Evolutionary conservation across 805 yeast genomes (phyloP), one percentile per base, ranked within the genome.

Genomic region (Kluyveromyces lactis): DNA sequence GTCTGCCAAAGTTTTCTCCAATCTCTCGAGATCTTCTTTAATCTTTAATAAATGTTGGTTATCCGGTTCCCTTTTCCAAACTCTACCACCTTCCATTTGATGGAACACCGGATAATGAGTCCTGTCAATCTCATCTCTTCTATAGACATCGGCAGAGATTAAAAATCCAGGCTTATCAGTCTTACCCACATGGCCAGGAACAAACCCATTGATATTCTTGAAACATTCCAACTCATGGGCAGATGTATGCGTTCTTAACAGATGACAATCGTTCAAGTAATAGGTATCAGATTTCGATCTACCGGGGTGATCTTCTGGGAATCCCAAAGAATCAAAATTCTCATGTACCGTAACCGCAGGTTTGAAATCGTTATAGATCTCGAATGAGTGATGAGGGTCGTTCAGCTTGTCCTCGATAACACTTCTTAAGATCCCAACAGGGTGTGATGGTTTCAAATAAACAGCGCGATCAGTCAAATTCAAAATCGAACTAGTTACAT

Each of bases 61-160:
- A 4, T 38, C 23, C 2, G 52, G 49, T 18, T 46, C 49, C 39
- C 81, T 66, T 6, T 74, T 65, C 97, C 97, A 92, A 2, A 81
- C 60, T 43, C 92, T 68, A 2, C 95, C 97, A 34, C 97, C 98
- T 63, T 92, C 98, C 86, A 92, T 77, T 62, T 92, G 98, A 55
- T 92, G 97, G 64, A 92, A 92, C 0, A 84, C 97, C 1, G 98
- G 97, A 57, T 92, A 92, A 60, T 92, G 98, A 0, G 97, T 87
- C 48, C 85, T 72, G 61, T 92, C 98, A 41, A 92, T 86, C 53
- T 90, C 95, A 62, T 92, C 98, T 52, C 95, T 73, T 53, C 98
- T 73, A 56, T 89, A 92, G 8, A 92, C 98, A 60, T 92, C 98
- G 1, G 97, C 98, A 10, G 95, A 74, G 34, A 92, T 89, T 47